These are phyloP conservation scores for Kwoniella dendrophila DNA, from an alignment of 768 basidiomycete genomes.

Conservation along the genomic window DNA sequence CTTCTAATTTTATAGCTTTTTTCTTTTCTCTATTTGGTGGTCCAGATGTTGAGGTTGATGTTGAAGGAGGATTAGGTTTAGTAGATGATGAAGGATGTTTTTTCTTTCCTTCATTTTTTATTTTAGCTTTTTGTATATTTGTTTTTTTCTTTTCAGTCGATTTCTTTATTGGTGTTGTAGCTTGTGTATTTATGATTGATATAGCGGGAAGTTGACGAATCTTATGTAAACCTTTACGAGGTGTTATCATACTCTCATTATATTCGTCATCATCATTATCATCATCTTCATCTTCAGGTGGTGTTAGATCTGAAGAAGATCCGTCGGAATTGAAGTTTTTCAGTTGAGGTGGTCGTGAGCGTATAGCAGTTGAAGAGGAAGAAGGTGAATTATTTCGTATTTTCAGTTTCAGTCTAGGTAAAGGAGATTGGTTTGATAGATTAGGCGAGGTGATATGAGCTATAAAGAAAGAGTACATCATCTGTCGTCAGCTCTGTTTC, in stretches of 20 bases:
- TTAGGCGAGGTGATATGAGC: constrained; percentile 14
- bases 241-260: constrained; percentile 26
- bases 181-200: constrained; percentile 8
- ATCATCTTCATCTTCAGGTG: constrained; percentile 31
- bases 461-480: not conserved
- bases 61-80: not conserved
- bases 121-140: constrained; percentile 15
- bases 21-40: constrained; percentile 43
- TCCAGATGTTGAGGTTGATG: constrained; percentile 23
- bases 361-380: constrained; percentile 5
- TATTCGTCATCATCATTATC: constrained; percentile 23
- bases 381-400: constrained; percentile 22
- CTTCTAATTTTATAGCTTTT: constrained; percentile 36
- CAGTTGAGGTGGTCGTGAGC: constrained; percentile 4
- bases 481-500: constrained; percentile 3
- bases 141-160: constrained; percentile 18
- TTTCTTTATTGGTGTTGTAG: constrained; percentile 10
- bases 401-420: constrained; percentile 36
- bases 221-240: constrained; percentile 24
- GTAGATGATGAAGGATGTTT: constrained; percentile 19
- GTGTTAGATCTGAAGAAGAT: constrained; percentile 39
- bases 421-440: constrained; percentile 14
- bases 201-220: constrained; percentile 14
- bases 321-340: constrained; percentile 11
- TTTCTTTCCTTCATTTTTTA: constrained; percentile 25